Conservation (phyloP, 2,329 filamentous ascomycete species). For the Scedosporium aurantiacum region DNA sequence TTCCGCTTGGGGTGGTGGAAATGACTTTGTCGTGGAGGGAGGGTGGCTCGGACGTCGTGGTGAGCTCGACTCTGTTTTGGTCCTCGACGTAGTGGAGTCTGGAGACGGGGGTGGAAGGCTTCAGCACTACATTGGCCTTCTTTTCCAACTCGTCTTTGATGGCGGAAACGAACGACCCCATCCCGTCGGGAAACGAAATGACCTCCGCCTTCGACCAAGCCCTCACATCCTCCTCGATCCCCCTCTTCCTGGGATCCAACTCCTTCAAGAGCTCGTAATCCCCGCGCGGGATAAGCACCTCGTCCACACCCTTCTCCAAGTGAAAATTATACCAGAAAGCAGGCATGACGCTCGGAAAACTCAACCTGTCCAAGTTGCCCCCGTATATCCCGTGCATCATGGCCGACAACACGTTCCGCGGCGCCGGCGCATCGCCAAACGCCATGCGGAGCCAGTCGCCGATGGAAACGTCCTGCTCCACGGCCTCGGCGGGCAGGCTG, state of each 20-base stretch:
- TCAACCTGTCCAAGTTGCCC: constrained; percentile 74
- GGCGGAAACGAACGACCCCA: constrained; percentile 47
- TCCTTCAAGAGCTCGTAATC: constrained; percentile 20
- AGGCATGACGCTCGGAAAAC: constrained; percentile 48
- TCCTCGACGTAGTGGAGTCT: constrained; percentile 29
- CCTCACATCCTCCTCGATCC: constrained; percentile 10
- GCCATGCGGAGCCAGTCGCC: constrained; percentile 23
- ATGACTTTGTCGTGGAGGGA: constrained; percentile 45
- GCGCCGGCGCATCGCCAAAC: constrained; percentile 28
- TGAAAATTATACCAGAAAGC: constrained; percentile 28
- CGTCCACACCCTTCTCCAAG: constrained; percentile 9
- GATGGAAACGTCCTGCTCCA: constrained; percentile 21
- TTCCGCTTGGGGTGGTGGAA: constrained; percentile 47
- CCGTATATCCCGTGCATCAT: constrained; percentile 83
- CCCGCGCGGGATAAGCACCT: constrained; percentile 16
- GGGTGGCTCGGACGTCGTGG: not conserved
- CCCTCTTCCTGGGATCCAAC: constrained; percentile 19
- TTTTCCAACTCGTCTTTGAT: constrained; percentile 38
- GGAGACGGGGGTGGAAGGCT: constrained; percentile 35
- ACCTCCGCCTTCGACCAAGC: constrained; percentile 4
- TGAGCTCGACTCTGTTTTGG: constrained; percentile 23
- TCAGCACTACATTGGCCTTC: constrained; percentile 50
- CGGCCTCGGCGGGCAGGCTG: constrained; percentile 16
- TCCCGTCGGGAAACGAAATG: constrained; percentile 44
- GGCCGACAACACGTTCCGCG: constrained; percentile 64